Evolutionary conservation across 495 filamentous ascomycete genomes (phyloP).

Genomic region (Astrothelium subdiscretum): DNA sequence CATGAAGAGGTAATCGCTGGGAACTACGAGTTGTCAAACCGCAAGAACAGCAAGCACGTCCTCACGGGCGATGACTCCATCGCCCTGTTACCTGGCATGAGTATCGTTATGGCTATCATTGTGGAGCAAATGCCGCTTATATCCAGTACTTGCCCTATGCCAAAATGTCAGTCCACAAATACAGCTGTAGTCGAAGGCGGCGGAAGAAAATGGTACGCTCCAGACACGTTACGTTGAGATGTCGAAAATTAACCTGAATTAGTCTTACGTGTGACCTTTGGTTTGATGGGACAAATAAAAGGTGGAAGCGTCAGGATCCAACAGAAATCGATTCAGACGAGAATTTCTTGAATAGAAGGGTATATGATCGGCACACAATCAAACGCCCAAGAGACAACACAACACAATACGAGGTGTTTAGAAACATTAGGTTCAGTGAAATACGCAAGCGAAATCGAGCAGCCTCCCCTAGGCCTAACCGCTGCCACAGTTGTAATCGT

Average conservation of each 20-base stretch:
- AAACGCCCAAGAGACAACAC: not conserved
- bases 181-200: not conserved
- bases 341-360: not conserved
- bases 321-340: not conserved
- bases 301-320: not conserved
- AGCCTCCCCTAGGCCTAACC: constrained; percentile 63
- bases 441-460: no score
- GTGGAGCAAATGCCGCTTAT: not conserved
- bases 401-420: not conserved
- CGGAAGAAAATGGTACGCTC: not conserved
- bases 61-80: not conserved
- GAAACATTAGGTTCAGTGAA: not conserved
- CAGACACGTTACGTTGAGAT: not conserved
- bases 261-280: not conserved
- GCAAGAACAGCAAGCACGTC: not conserved
- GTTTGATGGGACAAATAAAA: not conserved
- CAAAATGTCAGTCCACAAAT: not conserved
- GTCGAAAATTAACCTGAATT: not conserved
- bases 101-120: not conserved
- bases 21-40: not conserved
- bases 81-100: not conserved
- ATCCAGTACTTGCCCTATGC: not conserved
- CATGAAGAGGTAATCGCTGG: not conserved
- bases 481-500: constrained; percentile 96
- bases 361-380: not conserved